Conservation (phyloP, 2,329 filamentous ascomycete genomes). For the Eutypella sp. region DNA sequence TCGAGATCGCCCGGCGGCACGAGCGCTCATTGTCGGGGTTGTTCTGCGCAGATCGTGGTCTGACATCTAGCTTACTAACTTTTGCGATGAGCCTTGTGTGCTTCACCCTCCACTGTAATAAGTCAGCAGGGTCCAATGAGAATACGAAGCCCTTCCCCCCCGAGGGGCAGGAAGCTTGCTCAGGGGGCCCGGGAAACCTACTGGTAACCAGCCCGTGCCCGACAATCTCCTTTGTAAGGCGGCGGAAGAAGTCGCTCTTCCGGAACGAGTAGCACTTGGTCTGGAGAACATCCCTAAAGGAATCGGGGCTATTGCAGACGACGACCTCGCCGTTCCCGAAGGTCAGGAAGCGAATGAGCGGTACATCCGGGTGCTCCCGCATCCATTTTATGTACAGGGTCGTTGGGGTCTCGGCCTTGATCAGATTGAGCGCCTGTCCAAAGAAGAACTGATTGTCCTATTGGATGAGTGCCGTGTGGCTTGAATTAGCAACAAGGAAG, state of each 20-base stretch:
- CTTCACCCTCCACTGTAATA: slow-evolving; percentile 9
- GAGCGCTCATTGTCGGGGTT: background rate
- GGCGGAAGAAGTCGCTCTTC: slow-evolving; percentile 5
- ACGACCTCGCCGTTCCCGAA: slow-evolving; percentile 11
- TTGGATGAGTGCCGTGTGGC: background rate
- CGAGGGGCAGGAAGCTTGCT: background rate
- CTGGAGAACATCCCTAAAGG: slow-evolving; percentile 8
- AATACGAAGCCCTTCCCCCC: background rate
- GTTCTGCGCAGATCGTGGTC: too few relatives aligned
- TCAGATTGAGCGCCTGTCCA: slow-evolving; percentile 6
- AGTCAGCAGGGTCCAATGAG: background rate
- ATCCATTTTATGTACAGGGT: slow-evolving; percentile 5
- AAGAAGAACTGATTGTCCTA: slow-evolving; percentile 9
- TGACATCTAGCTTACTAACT: too few relatives aligned
- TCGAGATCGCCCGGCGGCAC: background rate
- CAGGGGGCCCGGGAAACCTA: background rate
- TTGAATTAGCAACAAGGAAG: background rate
- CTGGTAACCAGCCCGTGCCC: slow-evolving; percentile 3
- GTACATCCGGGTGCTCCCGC: slow-evolving; percentile 9
- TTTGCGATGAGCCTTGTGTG: slow-evolving; percentile 9
- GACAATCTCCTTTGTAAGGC: slow-evolving; percentile 7
- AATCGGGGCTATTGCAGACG: slow-evolving; percentile 5
- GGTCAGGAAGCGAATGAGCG: slow-evolving; percentile 9
- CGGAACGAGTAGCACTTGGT: slow-evolving; percentile 8
- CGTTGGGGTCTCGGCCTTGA: slow-evolving; percentile 6